A percentile compares a stretch with the other conserved stretches of the same genome.
These are phyloP conservation scores for Saccharomyces pastorianus DNA, from an alignment of 1,139 yeast genomes.

Conservation along the genomic window DNA sequence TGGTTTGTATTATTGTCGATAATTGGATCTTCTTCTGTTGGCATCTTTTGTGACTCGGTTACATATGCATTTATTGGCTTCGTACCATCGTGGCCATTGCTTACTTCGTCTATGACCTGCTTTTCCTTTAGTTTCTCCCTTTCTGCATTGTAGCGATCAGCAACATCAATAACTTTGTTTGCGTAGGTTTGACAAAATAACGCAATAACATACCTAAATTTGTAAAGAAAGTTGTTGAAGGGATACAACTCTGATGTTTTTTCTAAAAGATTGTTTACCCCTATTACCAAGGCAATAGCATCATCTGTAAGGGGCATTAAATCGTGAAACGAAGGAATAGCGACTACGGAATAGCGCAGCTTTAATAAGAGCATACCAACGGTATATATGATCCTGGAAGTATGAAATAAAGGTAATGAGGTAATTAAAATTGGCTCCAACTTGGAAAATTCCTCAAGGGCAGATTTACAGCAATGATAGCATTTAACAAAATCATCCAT, in stretches of 20 bases:
- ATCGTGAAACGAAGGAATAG: constrained; percentile 44
- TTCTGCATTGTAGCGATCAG: constrained; percentile 1
- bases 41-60: not conserved
- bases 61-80: not conserved
- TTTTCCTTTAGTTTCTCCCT: not conserved
- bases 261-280: constrained; percentile 34
- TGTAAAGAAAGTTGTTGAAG: constrained; percentile 44
- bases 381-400: constrained; percentile 59
- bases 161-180: constrained; percentile 37
- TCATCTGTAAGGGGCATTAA: constrained; percentile 44
- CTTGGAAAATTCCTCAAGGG: constrained; percentile 43
- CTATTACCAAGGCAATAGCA: constrained; percentile 40
- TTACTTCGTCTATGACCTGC: not conserved
- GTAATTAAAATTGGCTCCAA: constrained; percentile 42
- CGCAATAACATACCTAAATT: constrained; percentile 47
- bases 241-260: constrained; percentile 32
- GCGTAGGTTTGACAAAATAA: constrained; percentile 55
- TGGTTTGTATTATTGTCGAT: not conserved
- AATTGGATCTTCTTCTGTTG: not conserved
- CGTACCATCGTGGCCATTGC: not conserved
- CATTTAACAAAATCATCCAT: constrained; percentile 43
- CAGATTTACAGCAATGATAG: constrained; percentile 46
- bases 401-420: constrained; percentile 52
- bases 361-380: constrained; percentile 54
- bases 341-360: constrained; percentile 47